phyloP scores from a whole-genome alignment of 805 yeast genomes.

The Priceomyces melissophilus region DNA sequence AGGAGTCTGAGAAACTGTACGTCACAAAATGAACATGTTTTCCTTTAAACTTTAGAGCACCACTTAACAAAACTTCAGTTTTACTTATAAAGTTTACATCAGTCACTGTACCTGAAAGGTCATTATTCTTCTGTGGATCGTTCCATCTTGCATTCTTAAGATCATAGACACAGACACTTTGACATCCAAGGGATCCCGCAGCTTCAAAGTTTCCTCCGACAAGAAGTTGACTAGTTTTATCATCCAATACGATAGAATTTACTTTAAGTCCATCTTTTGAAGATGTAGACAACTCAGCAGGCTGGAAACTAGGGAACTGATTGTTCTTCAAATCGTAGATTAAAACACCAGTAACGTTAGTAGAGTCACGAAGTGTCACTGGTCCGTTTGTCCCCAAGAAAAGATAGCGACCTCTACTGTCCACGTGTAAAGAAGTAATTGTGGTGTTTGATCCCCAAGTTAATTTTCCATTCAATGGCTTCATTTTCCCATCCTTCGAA shows the following conservation, averaged over 20 bases:
- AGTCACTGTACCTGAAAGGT: slow-evolving; percentile 47
- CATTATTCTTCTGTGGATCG: slow-evolving; percentile 29
- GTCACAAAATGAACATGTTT: slow-evolving; percentile 43
- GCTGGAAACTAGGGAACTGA: slow-evolving; percentile 45
- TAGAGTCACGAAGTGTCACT: slow-evolving; percentile 17
- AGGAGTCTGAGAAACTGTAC: slow-evolving; percentile 48
- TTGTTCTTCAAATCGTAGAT: slow-evolving; percentile 47
- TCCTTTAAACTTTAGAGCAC: slow-evolving; percentile 47
- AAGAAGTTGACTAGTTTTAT: slow-evolving; percentile 38
- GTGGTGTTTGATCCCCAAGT: slow-evolving; percentile 23
- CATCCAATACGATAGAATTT: slow-evolving; percentile 34
- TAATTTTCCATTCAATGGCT: slow-evolving; percentile 19
- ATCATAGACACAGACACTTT: slow-evolving; percentile 65
- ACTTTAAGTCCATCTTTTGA: slow-evolving; percentile 35
- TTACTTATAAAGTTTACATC: slow-evolving; percentile 46
- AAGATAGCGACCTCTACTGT: slow-evolving; percentile 28
- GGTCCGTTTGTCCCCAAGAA: slow-evolving; percentile 47
- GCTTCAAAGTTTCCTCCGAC: slow-evolving; percentile 72
- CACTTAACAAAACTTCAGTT: slow-evolving; percentile 40
- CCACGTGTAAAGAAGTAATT: slow-evolving; percentile 34
- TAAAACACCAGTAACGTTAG: slow-evolving; percentile 42
- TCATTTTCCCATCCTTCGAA: slow-evolving; percentile 11
- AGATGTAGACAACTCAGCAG: slow-evolving; percentile 42
- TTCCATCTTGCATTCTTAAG: slow-evolving; percentile 53
- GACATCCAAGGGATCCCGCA: slow-evolving; percentile 57